Evolutionary conservation across 768 basidiomycete species (phyloP).

Genomic region (Naganishia vaughanmartiniae): DNA sequence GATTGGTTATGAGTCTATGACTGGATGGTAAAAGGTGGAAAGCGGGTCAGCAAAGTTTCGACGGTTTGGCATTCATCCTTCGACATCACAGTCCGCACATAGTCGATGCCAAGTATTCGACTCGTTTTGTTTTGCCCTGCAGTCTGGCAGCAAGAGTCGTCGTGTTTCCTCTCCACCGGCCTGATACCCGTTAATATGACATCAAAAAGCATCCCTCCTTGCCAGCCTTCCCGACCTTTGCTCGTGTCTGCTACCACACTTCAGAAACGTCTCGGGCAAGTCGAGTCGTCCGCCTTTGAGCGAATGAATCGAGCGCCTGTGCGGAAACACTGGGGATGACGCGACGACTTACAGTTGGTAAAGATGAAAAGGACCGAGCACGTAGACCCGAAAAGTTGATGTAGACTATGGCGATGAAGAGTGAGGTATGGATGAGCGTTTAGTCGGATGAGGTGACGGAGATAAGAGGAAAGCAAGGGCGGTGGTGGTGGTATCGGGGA

Average conservation of each 20-base stretch:
- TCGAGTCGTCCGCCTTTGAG: background rate
- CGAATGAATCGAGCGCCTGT: background rate
- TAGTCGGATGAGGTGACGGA: background rate
- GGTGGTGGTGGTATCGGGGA: background rate
- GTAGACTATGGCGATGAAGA: slow-evolving; percentile 19
- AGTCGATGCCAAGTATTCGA: no score
- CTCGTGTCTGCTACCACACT: background rate
- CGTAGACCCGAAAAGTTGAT: slow-evolving; percentile 19
- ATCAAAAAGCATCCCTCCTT: no score
- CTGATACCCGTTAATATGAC: no score
- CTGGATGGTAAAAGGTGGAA: background rate
- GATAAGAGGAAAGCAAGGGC: background rate
- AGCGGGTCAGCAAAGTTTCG: background rate
- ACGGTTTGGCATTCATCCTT: background rate
- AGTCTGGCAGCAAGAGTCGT: no score
- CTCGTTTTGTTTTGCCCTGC: no score
- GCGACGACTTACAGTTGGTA: background rate
- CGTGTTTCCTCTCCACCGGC: no score
- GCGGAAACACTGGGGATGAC: background rate
- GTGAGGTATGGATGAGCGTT: background rate
- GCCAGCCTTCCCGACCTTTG: no score
- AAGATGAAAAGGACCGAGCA: background rate
- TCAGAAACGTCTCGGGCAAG: no score
- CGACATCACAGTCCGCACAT: background rate
- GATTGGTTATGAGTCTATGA: slow-evolving; percentile 27